phyloP scores from a whole-genome alignment of 2,329 filamentous ascomycete genomes.

The Botryotinia globosa region DNA sequence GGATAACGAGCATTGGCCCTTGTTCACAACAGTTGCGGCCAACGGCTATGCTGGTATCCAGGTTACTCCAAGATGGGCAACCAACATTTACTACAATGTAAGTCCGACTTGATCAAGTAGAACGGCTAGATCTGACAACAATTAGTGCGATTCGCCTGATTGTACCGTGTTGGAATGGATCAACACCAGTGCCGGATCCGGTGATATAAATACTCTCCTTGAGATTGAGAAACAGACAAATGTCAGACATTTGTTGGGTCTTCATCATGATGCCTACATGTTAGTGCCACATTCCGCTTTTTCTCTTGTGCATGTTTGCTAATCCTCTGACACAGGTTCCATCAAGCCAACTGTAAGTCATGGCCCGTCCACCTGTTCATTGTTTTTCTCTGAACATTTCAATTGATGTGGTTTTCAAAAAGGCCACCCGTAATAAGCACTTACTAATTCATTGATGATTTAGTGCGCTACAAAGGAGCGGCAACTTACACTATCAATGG shows the following conservation, averaged over 20 bases:
- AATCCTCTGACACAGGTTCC: constrained; percentile 41
- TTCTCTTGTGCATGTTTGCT: not conserved
- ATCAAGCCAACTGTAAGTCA: constrained; percentile 43
- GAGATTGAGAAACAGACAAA: constrained; percentile 50
- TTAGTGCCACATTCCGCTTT: not conserved
- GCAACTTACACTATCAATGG: constrained; percentile 21
- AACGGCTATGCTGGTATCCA: constrained; percentile 56
- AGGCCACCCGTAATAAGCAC: not conserved
- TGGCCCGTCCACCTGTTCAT: not conserved
- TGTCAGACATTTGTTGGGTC: constrained; percentile 53
- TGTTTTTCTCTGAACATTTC: not conserved
- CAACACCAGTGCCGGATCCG: constrained; percentile 53
- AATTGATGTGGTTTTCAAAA: not conserved
- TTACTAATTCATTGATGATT: not conserved
- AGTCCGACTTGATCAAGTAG: not conserved
- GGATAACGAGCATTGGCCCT: constrained; percentile 49
- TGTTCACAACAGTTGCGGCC: constrained; percentile 48
- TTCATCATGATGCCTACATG: constrained; percentile 41
- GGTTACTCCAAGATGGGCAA: constrained; percentile 59
- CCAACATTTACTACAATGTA: constrained; percentile 60
- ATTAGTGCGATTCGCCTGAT: constrained; percentile 49
- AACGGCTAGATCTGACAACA: not conserved
- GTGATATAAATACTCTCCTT: constrained; percentile 52
- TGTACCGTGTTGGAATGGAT: constrained; percentile 61
- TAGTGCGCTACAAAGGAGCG: constrained; percentile 17